Base-by-base conservation (phyloP, 2,329 filamentous ascomycete species). In the Lachnellula suecica region DNA sequence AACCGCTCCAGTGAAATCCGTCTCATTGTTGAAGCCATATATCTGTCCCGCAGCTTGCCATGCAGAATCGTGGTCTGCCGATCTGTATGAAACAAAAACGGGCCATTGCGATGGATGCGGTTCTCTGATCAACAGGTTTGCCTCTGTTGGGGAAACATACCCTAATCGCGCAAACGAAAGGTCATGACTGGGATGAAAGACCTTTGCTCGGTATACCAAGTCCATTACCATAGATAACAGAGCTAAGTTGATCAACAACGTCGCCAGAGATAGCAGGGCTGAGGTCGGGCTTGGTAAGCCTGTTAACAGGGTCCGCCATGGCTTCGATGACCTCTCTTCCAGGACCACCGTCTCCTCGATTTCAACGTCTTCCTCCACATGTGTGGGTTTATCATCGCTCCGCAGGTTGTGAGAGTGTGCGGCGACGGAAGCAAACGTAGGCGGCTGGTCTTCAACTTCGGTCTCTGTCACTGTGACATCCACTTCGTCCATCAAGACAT, bases 131-230 rank as follows among this genome's bases (percentile, higher is more conserved):
- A 99, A 74, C 35, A 99, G 79, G 55, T 84, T 91, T 20, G 91
- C 94, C 51, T 87, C 87, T 0, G 78, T 82, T 17, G 89, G 81
- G 4, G 91, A 96, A 24, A 97, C 87, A 68, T 93, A 93, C 23
- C 94, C 94, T 15, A 96, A 75, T 8, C 94, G 82, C 37, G 89
- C 89, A 68, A 99, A 96, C 0, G 91, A 89, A 10, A 96, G 74
- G 59, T 95, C 85, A 24, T 89, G 74, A 23, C 78, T 84, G 4
- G 87, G 84, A 68, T 96, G 79, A 29, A 87, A 79, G 53, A 86
- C 69, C 10, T 83, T 82, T 2, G 88, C 87, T 19, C 88, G 83
- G 66, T 89, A 91, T 13, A 96, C 77, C 35, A 92, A 81, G 68
- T 99, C 94, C 23, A 86, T 78, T 0, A 86, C 82, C 70, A 93